Evolutionary conservation across 345 rosid species (phyloP).

Genomic region (Hirschfeldia incana): DNA sequence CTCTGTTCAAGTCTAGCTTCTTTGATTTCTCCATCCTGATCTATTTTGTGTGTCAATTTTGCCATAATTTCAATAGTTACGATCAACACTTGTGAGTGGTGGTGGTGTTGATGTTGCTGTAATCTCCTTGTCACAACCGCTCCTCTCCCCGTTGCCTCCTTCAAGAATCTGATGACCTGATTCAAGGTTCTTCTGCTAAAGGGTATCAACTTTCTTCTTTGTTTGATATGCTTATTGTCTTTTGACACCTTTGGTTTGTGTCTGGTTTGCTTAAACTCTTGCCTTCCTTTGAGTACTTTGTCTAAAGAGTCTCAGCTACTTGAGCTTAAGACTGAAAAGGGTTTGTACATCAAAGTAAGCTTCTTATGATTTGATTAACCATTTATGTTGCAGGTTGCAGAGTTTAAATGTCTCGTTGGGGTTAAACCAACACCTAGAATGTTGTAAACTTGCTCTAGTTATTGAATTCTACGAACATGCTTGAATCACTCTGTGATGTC

Average conservation of each 20-base stretch:
- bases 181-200: slow-evolving; percentile 38
- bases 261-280: background rate
- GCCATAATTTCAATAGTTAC: too few species aligned
- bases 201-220: slow-evolving; percentile 33
- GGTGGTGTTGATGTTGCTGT: background rate
- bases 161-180: slow-evolving; percentile 42
- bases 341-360: too few species aligned
- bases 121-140: background rate
- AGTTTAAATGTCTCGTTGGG: slow-evolving; percentile 81
- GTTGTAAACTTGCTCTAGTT: background rate
- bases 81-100: background rate
- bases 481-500: too few species aligned
- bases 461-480: too few species aligned
- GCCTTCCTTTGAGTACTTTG: too few species aligned
- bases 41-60: too few species aligned
- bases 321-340: too few species aligned
- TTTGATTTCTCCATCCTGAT: too few species aligned
- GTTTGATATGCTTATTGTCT: slow-evolving; percentile 1
- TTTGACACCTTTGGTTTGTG: background rate
- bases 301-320: too few species aligned
- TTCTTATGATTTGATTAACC: too few species aligned
- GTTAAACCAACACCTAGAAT: slow-evolving; percentile 63
- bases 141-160: background rate
- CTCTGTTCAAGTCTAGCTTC: too few species aligned
- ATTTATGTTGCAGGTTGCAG: slow-evolving; percentile 55